Conservation (phyloP, 164 flowering plant species). For the Taxillus chinensis region DNA sequence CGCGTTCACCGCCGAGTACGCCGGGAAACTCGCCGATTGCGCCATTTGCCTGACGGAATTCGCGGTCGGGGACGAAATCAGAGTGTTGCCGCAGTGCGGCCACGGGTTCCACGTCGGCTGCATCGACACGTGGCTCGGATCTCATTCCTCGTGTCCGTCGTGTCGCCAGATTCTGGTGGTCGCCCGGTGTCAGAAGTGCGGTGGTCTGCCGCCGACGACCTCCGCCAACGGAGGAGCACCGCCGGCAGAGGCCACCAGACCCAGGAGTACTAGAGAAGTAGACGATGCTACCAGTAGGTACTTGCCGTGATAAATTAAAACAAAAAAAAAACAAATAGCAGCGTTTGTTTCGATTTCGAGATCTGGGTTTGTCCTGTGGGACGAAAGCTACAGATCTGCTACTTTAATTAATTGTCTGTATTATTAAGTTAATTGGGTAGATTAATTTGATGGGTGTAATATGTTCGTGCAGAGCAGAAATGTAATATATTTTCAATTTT, state of each 20-base stretch:
- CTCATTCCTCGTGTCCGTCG: slow-evolving; percentile 82
- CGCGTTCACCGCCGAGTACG: slow-evolving; percentile 20
- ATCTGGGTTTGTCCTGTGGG: no score
- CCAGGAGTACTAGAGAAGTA: no score
- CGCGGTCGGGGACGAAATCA: slow-evolving; percentile 59
- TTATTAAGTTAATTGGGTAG: no score
- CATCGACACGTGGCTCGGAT: slow-evolving; percentile 73
- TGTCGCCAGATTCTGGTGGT: slow-evolving; percentile 62
- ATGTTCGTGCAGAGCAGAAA: no score
- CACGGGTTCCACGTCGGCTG: slow-evolving; percentile 80
- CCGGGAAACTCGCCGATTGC: slow-evolving; percentile 48
- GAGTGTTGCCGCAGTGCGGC: slow-evolving; percentile 77
- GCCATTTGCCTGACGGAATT: slow-evolving; percentile 83
- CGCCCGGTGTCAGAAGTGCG: slow-evolving; percentile 49
- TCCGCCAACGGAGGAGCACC: slow-evolving; percentile 10
- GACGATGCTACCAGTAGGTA: no score
- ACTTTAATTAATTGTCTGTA: no score
- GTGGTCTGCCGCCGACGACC: slow-evolving; percentile 24
- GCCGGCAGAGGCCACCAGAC: slow-evolving; percentile 9
- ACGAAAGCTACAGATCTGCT: no score
- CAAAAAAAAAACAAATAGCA: no score
- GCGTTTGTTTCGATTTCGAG: no score
- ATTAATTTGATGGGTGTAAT: no score
- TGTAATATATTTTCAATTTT: no score
- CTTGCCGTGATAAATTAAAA: no score